phyloP scores from a whole-genome alignment of 2,329 filamentous ascomycete species.

The Fusarium staphyleae region DNA sequence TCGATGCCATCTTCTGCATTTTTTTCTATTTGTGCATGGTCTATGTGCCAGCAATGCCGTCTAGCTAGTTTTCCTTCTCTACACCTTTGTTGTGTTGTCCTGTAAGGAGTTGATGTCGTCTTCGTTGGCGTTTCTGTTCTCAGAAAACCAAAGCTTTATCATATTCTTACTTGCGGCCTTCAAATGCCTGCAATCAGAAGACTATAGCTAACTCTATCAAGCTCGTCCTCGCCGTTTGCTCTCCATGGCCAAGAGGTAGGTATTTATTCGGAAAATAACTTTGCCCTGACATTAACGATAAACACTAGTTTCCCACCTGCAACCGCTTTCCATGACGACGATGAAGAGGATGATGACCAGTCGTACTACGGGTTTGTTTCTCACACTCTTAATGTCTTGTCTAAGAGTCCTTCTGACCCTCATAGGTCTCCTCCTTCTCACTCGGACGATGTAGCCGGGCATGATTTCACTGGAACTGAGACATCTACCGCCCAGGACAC shows the following conservation, averaged over 20 bases:
- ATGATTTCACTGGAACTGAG: neutral
- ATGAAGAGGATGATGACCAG: neutral
- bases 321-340: neutral
- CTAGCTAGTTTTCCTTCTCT: too few relatives aligned
- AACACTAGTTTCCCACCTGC: conserved; percentile 8
- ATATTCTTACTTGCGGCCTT: too few relatives aligned
- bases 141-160: too few relatives aligned
- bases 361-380: conserved; percentile 2
- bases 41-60: too few relatives aligned
- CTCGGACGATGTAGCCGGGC: neutral
- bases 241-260: conserved; percentile 16
- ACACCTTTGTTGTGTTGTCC: too few relatives aligned
- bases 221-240: conserved; percentile 2
- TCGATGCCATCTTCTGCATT: too few relatives aligned
- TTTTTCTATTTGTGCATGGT: too few relatives aligned
- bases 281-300: conserved; percentile 2
- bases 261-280: too few relatives aligned
- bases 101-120: too few relatives aligned
- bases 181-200: neutral
- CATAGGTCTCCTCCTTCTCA: neutral
- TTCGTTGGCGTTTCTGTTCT: too few relatives aligned
- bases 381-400: neutral
- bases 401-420: neutral
- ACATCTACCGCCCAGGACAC: neutral
- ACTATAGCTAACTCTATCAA: conserved; percentile 3